Base-by-base conservation (phyloP, 441 rosid genomes). In the Codiaeum variegatum region DNA sequence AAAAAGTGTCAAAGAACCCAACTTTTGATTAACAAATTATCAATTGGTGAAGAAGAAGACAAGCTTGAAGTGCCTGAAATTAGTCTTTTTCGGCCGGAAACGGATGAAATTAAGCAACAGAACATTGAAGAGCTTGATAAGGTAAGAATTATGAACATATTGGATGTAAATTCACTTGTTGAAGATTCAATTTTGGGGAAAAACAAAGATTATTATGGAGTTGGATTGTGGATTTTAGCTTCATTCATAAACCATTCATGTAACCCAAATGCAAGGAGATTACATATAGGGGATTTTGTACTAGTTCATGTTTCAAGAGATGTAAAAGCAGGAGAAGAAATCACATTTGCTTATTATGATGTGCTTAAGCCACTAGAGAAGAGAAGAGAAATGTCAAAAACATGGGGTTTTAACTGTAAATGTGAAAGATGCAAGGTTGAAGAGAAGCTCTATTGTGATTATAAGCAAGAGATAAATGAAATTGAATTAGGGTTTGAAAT, bases 181-280 rank as follows among this genome's bases (percentile, higher is more conserved):
- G 96, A 64, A 26, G 88, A 88, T 56, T 86, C 91, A 6, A 82
- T 81, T 78, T 36, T 94, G 76, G 98, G 97, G 62, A 92, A 83
- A 82, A 92, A 94, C 68, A 88, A 83, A 56, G 94, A 86, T 65
- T 90, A 81, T 66, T 85, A 91, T 75, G 96, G 97, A 46, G 84
- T 94, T 38, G 98, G 97, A 58, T 73, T 94, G 56, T 94, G 97
- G 98, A 16, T 84, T 2, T 59, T 88, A 54, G 82, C 96, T 75
- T 91, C 97, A 34, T 92, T 94, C 81, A 81, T 91, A 34, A 92
- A 94, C 87, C 97, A 92, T 77, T 88, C 97, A 19, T 92, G 97
- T 71, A 52, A 75, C 42, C 92, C 97, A 7, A 94, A 92, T 34
- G 85, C 91, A 0, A 88, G 96, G 73, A 84, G 97, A 7, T 36